Percentiles rank a stretch among this genome's conserved stretches.
Conservation (phyloP, 768 basidiomycete species). For the Leccinum rimulosum region DNA sequence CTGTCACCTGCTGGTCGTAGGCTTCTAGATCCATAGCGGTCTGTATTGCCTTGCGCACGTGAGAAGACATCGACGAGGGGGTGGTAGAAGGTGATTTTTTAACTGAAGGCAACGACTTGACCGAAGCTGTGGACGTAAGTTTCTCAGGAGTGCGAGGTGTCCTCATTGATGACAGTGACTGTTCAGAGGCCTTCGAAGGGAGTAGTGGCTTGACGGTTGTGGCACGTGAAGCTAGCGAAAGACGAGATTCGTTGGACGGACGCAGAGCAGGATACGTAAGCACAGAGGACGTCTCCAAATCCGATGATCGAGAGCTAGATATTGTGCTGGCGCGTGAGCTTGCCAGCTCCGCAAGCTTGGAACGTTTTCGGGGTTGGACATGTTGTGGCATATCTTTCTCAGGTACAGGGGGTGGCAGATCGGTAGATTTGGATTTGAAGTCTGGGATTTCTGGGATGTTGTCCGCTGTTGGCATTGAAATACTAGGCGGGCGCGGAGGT, state of each 20-base stretch:
- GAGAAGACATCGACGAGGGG: constrained; percentile 53
- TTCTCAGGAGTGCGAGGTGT: constrained; percentile 26
- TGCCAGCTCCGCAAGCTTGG: constrained; percentile 68
- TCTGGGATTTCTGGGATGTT: constrained; percentile 57
- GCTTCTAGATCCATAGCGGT: constrained; percentile 65
- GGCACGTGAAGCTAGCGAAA: constrained; percentile 29
- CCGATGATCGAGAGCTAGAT: constrained; percentile 53
- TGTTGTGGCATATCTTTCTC: constrained; percentile 23
- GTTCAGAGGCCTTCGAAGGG: constrained; percentile 20
- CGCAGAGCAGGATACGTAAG: constrained; percentile 71
- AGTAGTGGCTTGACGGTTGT: constrained; percentile 15
- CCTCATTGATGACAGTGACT: constrained; percentile 12
- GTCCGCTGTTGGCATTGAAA: constrained; percentile 44
- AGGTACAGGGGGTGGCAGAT: constrained; percentile 25
- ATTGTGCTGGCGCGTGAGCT: constrained; percentile 57
- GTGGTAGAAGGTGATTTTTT: constrained; percentile 29
- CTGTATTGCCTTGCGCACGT: constrained; percentile 63
- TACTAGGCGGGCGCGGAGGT: constrained; percentile 42
- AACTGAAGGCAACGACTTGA: constrained; percentile 26
- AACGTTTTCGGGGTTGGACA: constrained; percentile 41
- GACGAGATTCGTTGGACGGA: constrained; percentile 58
- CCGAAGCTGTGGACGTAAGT: constrained; percentile 14
- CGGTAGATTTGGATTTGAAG: constrained; percentile 45
- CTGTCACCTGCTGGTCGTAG: constrained; percentile 35
- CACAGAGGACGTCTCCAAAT: constrained; percentile 56